Evolutionary conservation across 2,329 filamentous ascomycete species (phyloP), one percentile per base, ranked within the genome.

Genomic region (Aurifilum marmelostoma): DNA sequence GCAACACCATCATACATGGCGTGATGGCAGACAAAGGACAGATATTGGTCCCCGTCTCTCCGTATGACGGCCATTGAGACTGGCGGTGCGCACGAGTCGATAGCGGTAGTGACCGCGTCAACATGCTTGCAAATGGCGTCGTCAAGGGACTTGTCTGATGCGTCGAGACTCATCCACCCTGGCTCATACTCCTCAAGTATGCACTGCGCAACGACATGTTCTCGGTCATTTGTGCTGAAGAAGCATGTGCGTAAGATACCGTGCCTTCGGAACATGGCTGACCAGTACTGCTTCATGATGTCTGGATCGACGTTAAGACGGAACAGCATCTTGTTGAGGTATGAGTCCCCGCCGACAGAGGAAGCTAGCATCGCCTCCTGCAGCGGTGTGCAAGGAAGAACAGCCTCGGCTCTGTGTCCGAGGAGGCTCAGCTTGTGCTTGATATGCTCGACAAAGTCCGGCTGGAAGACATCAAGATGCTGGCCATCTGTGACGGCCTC

Each of bases 311-410:
- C 81, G 5, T 78, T 79, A 8, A 97, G 76, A 7, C 84, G 82
- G 71, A 97, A 86, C 0, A 90, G 78, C 67, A 92, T 88, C 62
- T 87, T 87, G 76, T 97, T 97, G 74, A 86, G 88, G 76, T 97
- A 97, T 1, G 88, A 83, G 1, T 63, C 69, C 5, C 80, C 79
- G 14, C 80, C 77, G 1, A 78, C 78, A 71, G 82, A 74, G 11
- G 88, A 86, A 2, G 89, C 90, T 0, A 97, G 82, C 93, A 97
- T 97, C 0, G 91, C 91, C 80, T 97, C 92, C 77, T 97, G 94
- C 0, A 97, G 81, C 0, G 94, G 92, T 1, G 93, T 97, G 76
- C 94, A 97, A 0, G 94, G 94, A 6, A 94, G 80, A 11, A 97
- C 83, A 1, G 81, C 82, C 39, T 85, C 79, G 2, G 91, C 80